Percentiles rank a stretch among this genome's conserved stretches.
phyloP scores from a whole-genome alignment of 345 rosid species.

The Dipteronia dyeriana region DNA sequence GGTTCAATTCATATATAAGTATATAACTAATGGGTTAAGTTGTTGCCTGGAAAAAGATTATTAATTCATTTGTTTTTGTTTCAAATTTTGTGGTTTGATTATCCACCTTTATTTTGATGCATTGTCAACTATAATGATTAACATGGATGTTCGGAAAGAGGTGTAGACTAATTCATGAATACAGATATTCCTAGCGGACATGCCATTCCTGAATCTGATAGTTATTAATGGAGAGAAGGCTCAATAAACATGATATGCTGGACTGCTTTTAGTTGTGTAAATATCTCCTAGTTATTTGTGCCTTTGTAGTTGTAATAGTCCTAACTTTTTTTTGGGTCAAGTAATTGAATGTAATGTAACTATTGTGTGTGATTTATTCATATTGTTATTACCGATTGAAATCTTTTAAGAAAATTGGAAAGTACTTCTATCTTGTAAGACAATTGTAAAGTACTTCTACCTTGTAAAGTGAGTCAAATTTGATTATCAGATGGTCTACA shows the following conservation, averaged over 20 bases:
- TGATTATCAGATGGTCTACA: not conserved
- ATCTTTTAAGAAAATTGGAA: conserved; percentile 5
- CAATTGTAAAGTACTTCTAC: not conserved
- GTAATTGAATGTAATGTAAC: not conserved
- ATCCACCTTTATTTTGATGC: not conserved
- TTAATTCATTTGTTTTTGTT: not conserved
- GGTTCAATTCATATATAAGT: not conserved
- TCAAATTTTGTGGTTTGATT: not conserved
- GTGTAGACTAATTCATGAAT: no score
- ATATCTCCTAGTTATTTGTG: not conserved
- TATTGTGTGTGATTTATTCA: not conserved
- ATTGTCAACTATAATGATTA: no score
- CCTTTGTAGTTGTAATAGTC: not conserved
- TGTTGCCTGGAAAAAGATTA: not conserved
- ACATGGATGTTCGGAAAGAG: no score
- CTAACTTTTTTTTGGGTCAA: no score
- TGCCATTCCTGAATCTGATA: no score
- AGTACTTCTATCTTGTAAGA: conserved; percentile 3
- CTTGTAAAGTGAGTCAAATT: not conserved
- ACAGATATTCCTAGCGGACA: no score
- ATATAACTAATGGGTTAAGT: not conserved
- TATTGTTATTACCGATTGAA: not conserved
- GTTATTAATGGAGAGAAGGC: not conserved
- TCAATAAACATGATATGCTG: not conserved
- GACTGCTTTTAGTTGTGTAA: not conserved